Percentiles rank a stretch among this genome's conserved stretches.
Conservation (phyloP, 1,284 basidiomycete species). For the Rhodotorula glutinis region DNA sequence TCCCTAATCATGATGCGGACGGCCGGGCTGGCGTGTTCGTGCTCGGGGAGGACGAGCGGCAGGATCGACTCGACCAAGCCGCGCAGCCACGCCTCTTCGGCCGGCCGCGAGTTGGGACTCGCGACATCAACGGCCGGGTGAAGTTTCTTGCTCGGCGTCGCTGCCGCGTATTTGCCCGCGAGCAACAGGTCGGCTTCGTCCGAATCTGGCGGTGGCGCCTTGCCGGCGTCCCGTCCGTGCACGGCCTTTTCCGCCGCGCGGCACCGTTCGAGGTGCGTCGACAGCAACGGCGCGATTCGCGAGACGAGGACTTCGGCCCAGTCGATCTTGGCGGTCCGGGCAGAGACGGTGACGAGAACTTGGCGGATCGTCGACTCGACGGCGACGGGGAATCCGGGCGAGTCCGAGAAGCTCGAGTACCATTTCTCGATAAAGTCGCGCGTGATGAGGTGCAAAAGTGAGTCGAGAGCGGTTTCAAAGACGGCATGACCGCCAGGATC, state of each 20-base stretch:
- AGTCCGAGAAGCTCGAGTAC: constrained; percentile 78
- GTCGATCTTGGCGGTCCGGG: constrained; percentile 63
- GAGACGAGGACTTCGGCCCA: constrained; percentile 73
- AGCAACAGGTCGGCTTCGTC: constrained; percentile 80
- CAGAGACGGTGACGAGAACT: constrained; percentile 60
- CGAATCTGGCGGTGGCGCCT: constrained; percentile 55
- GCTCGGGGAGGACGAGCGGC: constrained; percentile 66
- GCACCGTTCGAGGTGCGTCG: constrained; percentile 82
- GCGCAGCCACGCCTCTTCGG: constrained; percentile 80
- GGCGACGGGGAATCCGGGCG: constrained; percentile 79
- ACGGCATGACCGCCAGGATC: too few relatives aligned
- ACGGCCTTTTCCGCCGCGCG: constrained; percentile 67
- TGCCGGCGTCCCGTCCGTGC: constrained; percentile 50
- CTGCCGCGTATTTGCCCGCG: constrained; percentile 66
- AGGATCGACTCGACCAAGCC: constrained; percentile 67
- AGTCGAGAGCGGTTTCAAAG: constrained; percentile 64
- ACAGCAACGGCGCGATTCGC: constrained; percentile 79
- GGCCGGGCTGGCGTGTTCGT: constrained; percentile 67
- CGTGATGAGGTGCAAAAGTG: constrained; percentile 72
- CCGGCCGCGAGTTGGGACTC: constrained; percentile 79
- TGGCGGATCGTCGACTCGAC: constrained; percentile 72
- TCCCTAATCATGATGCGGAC: constrained; percentile 74
- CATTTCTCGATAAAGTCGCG: constrained; percentile 79
- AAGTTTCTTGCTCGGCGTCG: constrained; percentile 51
- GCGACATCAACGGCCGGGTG: constrained; percentile 79